phyloP scores from a whole-genome alignment of 2,329 filamentous ascomycete genomes.

The Lachnellula subtilissima region DNA sequence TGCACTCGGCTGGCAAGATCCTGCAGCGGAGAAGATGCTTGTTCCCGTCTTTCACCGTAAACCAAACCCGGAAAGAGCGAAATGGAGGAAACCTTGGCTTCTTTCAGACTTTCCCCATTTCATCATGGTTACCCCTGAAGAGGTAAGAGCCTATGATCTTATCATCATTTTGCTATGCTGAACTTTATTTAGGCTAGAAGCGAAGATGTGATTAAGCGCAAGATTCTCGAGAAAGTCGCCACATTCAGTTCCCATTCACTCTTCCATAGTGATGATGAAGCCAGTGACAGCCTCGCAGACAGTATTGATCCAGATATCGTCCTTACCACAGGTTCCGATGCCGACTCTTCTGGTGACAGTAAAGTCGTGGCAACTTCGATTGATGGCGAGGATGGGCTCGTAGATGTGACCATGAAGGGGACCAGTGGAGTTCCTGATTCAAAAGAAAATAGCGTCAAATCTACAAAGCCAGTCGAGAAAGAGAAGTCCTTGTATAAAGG shows the following conservation, averaged over 20 bases:
- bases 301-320: conserved; percentile 64
- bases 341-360: conserved; percentile 62
- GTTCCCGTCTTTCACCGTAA: conserved; percentile 66
- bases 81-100: conserved; percentile 32
- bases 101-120: conserved; percentile 51
- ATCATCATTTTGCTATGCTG: background rate
- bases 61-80: conserved; percentile 30
- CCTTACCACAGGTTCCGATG: conserved; percentile 58
- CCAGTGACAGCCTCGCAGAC: conserved; percentile 44
- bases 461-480: conserved; percentile 10
- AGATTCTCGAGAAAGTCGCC: conserved; percentile 70
- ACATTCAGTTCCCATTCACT: conserved; percentile 69
- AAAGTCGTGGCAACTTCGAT: conserved; percentile 74
- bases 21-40: conserved; percentile 60
- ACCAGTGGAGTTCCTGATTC: conserved; percentile 29
- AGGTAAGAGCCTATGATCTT: conserved; percentile 43
- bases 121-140: conserved; percentile 69
- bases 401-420: conserved; percentile 84
- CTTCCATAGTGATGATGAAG: conserved; percentile 39
- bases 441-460: background rate
- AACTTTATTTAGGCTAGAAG: conserved; percentile 38
- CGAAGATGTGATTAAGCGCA: conserved; percentile 71
- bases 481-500: conserved; percentile 1
- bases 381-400: conserved; percentile 83
- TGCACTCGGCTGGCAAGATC: conserved; percentile 51